A percentile compares a stretch with the other conserved stretches of the same genome.
Conservation (phyloP, 2,329 filamentous ascomycete species). For the Didymella arachidicola region DNA sequence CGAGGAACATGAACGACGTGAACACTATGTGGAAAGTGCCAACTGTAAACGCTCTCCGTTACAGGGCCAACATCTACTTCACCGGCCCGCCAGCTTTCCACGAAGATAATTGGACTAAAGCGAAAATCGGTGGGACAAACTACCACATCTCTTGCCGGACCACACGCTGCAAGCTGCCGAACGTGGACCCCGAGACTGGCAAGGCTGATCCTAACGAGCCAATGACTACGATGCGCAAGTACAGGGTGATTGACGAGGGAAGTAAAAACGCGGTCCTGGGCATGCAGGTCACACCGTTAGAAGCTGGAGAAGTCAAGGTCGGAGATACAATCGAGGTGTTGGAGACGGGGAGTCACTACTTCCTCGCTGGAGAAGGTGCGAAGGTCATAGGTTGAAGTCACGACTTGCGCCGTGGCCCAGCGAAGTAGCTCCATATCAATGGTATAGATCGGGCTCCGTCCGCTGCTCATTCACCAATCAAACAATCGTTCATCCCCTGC, state of each 20-base stretch:
- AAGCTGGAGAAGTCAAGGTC: conserved; percentile 40
- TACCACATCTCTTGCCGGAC: conserved; percentile 69
- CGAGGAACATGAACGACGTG: conserved; percentile 46
- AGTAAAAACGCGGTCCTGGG: conserved; percentile 68
- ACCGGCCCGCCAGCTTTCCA: conserved; percentile 69
- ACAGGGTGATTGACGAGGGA: conserved; percentile 68
- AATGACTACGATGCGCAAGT: conserved; percentile 64
- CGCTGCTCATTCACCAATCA: not conserved
- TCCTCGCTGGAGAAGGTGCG: conserved; percentile 24
- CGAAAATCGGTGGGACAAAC: conserved; percentile 55
- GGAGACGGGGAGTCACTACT: conserved; percentile 46
- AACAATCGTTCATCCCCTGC: not conserved
- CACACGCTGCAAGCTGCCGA: conserved; percentile 74
- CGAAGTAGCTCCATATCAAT: not conserved
- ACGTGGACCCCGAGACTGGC: conserved; percentile 71
- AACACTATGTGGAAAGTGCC: conserved; percentile 39
- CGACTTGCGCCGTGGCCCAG: not conserved
- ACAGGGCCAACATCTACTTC: conserved; percentile 76
- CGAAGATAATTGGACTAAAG: conserved; percentile 73
- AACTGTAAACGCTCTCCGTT: conserved; percentile 68
- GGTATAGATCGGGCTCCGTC: not conserved
- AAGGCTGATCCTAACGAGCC: conserved; percentile 64
- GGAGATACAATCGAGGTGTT: conserved; percentile 46
- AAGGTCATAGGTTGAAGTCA: conserved; percentile 11
- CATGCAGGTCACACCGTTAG: conserved; percentile 69